A percentile compares a stretch with the other conserved stretches of the same genome.
phyloP scores from a whole-genome alignment of 2,329 filamentous ascomycete genomes.

The Trichoderma sp. region DNA sequence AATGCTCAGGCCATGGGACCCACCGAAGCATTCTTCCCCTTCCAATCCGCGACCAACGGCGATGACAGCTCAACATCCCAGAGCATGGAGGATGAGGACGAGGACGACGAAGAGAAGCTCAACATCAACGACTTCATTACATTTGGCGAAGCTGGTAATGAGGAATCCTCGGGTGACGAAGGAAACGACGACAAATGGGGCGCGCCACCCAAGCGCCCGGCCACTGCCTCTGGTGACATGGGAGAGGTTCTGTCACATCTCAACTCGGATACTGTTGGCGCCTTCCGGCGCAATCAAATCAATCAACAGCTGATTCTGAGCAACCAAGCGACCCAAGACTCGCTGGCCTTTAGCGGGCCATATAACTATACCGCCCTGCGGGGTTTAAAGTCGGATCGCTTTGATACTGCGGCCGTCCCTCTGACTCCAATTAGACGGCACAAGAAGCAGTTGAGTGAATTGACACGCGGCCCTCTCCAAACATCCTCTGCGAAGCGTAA shows the following conservation, averaged over 20 bases:
- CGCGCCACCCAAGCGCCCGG: slow-evolving; percentile 47
- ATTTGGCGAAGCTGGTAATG: slow-evolving; percentile 57
- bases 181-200: slow-evolving; percentile 49
- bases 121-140: slow-evolving; percentile 72
- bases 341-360: slow-evolving; percentile 58
- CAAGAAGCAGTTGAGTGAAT: slow-evolving; percentile 46
- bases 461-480: slow-evolving; percentile 50
- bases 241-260: slow-evolving; percentile 54
- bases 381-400: slow-evolving; percentile 63
- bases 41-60: slow-evolving; percentile 57
- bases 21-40: slow-evolving; percentile 72
- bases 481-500: slow-evolving; percentile 53
- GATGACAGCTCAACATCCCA: slow-evolving; percentile 45
- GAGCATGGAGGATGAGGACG: slow-evolving; percentile 47
- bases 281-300: slow-evolving; percentile 69
- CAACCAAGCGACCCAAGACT: slow-evolving; percentile 59
- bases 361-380: slow-evolving; percentile 59
- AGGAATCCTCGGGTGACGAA: slow-evolving; percentile 59
- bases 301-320: slow-evolving; percentile 59
- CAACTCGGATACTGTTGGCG: slow-evolving; percentile 65
- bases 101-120: slow-evolving; percentile 59
- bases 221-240: slow-evolving; percentile 47
- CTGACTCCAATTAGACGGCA: slow-evolving; percentile 64
- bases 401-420: slow-evolving; percentile 63
- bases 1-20: slow-evolving; percentile 67